Evolutionary conservation across 176 grass and related monocot species (phyloP), one percentile per base, ranked within the genome.

Genomic region (Ensete ventricosum): DNA sequence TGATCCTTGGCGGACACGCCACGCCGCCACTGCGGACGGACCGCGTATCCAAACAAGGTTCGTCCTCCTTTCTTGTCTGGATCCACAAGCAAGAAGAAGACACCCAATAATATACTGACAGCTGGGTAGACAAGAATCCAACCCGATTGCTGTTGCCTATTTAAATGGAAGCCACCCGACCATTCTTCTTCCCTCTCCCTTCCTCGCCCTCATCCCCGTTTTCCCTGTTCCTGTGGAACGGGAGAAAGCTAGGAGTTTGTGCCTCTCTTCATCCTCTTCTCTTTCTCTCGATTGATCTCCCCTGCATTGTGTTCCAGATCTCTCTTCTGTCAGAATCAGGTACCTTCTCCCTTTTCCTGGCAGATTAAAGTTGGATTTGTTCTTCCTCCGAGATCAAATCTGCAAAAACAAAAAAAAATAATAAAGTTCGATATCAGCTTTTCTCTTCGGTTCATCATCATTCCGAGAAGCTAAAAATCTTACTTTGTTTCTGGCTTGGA

Each of bases 1-100:
- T n/a, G 22, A 23, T 69, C 67, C 67, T 69, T 69, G 17, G 8
- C 17, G 67, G 67, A 70, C 67, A 70, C 67, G 67, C 34, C 67
- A 70, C 67, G 67, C 67, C 67, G 67, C 16, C 8, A 17, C 25
- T 12, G 2, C 43, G 14, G 67, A 70, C 67, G 9, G 67, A 11
- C 17, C 8, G n/a, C 48, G 57, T 14, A 16, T 6, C 64, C 12
- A 69, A 50, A 20, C 16, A 10, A 50, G 43, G 10, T n/a, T 20
- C 20, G 8, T 17, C 2, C 27, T 1, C 1, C 3, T 3, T 65
- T 3, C 19, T 26, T 1, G 9, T 26, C 21, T 9, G 12, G 12
- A 16, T 67, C 25, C 26, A 67, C 7, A 67, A 26, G 64, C 64
- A 3, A 43, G 11, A 3, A 43, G 11, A 17, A 67, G 1, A 1